These are phyloP conservation scores for Pezicula carpinea DNA, from an alignment of 2,329 filamentous ascomycete genomes.

Conservation along the genomic window DNA sequence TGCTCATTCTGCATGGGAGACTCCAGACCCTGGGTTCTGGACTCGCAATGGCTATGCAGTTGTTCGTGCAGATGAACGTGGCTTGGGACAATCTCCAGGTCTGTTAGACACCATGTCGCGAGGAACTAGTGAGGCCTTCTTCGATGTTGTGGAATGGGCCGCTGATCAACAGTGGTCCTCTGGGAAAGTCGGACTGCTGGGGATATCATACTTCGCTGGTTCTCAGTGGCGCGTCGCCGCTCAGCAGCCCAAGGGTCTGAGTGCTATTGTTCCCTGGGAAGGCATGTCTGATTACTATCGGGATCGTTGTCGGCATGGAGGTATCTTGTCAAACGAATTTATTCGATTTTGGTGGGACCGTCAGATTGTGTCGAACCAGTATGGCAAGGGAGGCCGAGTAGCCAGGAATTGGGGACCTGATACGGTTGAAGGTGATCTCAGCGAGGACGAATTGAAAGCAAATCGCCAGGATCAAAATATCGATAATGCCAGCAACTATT, in stretches of 20 bases:
- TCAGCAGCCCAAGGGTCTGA: slow-evolving; percentile 43
- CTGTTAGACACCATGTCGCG: slow-evolving; percentile 48
- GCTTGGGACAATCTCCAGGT: slow-evolving; percentile 46
- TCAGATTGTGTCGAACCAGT: slow-evolving; percentile 64
- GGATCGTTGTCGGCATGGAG: slow-evolving; percentile 56
- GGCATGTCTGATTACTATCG: slow-evolving; percentile 52
- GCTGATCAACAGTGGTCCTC: slow-evolving; percentile 44
- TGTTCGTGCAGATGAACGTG: slow-evolving; percentile 44
- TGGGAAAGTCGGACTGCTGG: slow-evolving; percentile 45
- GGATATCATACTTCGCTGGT: slow-evolving; percentile 47
- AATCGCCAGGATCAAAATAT: slow-evolving; percentile 37
- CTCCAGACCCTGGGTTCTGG: slow-evolving; percentile 39
- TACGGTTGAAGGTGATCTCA: slow-evolving; percentile 55
- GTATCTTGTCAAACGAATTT: slow-evolving; percentile 54
- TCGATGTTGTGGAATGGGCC: slow-evolving; percentile 48
- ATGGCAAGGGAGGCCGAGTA: slow-evolving; percentile 49
- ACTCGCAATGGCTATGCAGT: slow-evolving; percentile 36
- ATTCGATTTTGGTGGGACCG: slow-evolving; percentile 64
- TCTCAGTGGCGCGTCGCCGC: slow-evolving; percentile 52
- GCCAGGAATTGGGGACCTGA: slow-evolving; percentile 30
- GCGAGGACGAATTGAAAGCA: slow-evolving; percentile 40
- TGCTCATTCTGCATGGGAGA: slow-evolving; percentile 39
- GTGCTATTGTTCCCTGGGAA: slow-evolving; percentile 50
- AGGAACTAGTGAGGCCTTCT: slow-evolving; percentile 46
- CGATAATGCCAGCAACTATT: slow-evolving; percentile 46